phyloP scores from a whole-genome alignment of 129 eudicot genomes.

The Centella asiatica region DNA sequence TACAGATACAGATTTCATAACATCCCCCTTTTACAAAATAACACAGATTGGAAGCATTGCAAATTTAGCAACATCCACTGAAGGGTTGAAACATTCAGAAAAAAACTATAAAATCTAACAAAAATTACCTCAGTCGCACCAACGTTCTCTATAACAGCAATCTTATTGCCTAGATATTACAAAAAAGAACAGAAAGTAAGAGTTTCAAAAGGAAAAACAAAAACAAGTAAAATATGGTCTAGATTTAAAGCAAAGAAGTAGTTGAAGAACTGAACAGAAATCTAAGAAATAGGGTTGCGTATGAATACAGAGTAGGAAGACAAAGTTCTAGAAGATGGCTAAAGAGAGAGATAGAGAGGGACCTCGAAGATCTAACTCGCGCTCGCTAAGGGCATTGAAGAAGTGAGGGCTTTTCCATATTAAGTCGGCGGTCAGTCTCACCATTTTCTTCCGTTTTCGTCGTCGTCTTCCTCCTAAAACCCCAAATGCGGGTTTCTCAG shows the following conservation, averaged over 20 bases:
- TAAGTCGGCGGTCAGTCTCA: constrained; percentile 83
- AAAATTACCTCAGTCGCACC: constrained; percentile 90
- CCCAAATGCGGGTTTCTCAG: constrained; percentile 8
- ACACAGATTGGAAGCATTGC: neutral
- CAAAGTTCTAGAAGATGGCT: neutral
- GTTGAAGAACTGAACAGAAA: too few relatives aligned
- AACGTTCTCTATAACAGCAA: constrained; percentile 78
- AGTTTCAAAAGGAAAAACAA: neutral
- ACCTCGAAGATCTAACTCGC: constrained; percentile 99
- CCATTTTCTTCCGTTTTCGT: constrained; percentile 32
- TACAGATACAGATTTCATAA: too few relatives aligned
- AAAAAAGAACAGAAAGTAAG: neutral
- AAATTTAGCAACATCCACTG: neutral
- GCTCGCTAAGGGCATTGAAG: constrained; percentile 90
- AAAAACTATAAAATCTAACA: neutral
- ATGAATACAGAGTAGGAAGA: neutral
- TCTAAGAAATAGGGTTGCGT: neutral
- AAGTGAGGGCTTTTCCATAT: constrained; percentile 98
- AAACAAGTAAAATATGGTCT: constrained; percentile 1
- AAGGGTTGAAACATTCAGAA: neutral
- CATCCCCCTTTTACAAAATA: neutral
- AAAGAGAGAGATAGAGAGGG: neutral
- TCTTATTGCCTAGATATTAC: constrained; percentile 66
- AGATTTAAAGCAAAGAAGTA: neutral
- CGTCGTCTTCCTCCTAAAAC: neutral